Evolutionary conservation across 768 basidiomycete species (phyloP).

Genomic region (Tephrocybe sp.): DNA sequence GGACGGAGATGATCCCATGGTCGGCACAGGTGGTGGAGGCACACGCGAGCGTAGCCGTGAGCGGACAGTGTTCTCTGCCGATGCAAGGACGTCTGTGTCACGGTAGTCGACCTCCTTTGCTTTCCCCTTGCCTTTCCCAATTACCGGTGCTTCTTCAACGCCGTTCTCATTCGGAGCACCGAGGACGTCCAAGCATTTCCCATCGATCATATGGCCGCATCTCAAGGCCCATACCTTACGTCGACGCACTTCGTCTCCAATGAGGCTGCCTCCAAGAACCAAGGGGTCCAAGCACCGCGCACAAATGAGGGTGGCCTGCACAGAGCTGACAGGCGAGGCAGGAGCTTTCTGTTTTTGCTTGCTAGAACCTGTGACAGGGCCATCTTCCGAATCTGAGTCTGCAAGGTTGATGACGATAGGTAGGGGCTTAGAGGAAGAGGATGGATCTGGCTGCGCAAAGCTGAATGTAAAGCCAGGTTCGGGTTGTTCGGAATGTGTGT

Average conservation of each 20-base stretch:
- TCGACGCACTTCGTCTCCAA: conserved; percentile 40
- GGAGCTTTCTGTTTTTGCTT: background rate
- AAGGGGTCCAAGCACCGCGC: conserved; percentile 68
- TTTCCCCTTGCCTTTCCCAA: conserved; percentile 40
- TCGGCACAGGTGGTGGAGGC: conserved; percentile 8
- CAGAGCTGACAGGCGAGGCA: conserved; percentile 15
- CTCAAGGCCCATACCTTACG: conserved; percentile 68
- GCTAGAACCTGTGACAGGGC: conserved; percentile 15
- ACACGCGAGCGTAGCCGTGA: conserved; percentile 56
- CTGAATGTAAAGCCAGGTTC: conserved; percentile 69
- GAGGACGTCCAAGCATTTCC: conserved; percentile 65
- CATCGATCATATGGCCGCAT: conserved; percentile 80
- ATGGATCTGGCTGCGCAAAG: conserved; percentile 48
- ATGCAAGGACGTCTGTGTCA: background rate
- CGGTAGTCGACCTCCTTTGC: conserved; percentile 18
- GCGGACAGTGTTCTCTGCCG: conserved; percentile 43
- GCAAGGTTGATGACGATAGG: conserved; percentile 41
- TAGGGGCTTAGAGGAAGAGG: conserved; percentile 17
- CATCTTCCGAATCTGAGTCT: conserved; percentile 34
- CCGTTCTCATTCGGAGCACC: conserved; percentile 32
- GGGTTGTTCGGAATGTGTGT: conserved; percentile 61
- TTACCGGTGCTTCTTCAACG: conserved; percentile 11
- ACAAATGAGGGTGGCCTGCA: conserved; percentile 58
- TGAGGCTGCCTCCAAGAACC: conserved; percentile 50
- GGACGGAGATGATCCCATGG: background rate